A percentile compares a stretch with the other conserved stretches of the same genome.
These are phyloP conservation scores for Saussurea involucrata DNA, from an alignment of 129 eudicot species.

Conservation along the genomic window DNA sequence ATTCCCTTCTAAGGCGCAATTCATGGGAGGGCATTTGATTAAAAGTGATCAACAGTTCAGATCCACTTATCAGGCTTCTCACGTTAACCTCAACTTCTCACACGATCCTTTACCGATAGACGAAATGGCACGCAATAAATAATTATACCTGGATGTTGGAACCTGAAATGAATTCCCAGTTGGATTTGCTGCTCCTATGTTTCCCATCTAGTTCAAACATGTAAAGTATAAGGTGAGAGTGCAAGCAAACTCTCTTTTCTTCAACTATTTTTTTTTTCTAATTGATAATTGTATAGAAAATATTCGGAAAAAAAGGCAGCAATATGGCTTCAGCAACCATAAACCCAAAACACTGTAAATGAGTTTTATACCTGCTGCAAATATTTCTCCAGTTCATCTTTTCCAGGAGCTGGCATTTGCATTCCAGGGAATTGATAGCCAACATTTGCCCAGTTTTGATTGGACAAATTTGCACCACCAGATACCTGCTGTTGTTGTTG, in stretches of 20 bases:
- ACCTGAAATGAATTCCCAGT: slow-evolving; percentile 52
- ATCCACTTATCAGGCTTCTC: no score
- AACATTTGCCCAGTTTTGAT: slow-evolving; percentile 71
- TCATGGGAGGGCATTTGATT: no score
- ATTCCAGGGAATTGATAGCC: slow-evolving; percentile 77
- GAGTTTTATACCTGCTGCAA: slow-evolving; percentile 72
- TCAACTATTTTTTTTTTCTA: neutral
- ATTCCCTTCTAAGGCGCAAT: no score
- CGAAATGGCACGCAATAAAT: neutral
- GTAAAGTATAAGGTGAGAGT: slow-evolving; percentile 6
- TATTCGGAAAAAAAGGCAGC: neutral
- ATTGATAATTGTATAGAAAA: neutral
- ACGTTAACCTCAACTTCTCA: no score
- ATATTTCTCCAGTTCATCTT: slow-evolving; percentile 53
- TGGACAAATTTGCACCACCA: slow-evolving; percentile 42
- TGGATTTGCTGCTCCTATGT: slow-evolving; percentile 44
- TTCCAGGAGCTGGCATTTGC: slow-evolving; percentile 58
- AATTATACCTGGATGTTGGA: slow-evolving; percentile 63
- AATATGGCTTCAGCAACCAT: neutral
- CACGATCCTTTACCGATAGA: no score
- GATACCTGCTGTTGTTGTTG: slow-evolving; percentile 49
- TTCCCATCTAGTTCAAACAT: slow-evolving; percentile 58
- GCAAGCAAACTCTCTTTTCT: neutral
- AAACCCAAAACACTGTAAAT: slow-evolving; percentile 1
- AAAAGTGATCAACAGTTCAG: no score